Percentiles rank a stretch among this genome's conserved stretches.
These are phyloP conservation scores for Graphilbum ipis-grandicollis DNA, from an alignment of 2,329 filamentous ascomycete genomes.

Conservation along the genomic window DNA sequence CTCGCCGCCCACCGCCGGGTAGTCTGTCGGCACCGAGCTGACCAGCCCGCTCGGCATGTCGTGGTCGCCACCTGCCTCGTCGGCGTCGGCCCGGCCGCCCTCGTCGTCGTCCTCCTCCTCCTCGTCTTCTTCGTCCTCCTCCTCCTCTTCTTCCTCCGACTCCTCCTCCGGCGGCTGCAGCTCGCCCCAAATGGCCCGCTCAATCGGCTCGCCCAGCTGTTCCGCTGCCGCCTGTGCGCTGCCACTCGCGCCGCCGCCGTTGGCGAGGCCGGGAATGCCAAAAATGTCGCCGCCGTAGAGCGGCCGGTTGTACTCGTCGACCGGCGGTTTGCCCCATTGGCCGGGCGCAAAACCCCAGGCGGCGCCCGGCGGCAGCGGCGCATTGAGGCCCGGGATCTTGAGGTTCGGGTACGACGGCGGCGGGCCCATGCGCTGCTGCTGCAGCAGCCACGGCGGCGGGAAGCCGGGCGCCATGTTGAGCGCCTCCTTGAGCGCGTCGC, in stretches of 20 bases:
- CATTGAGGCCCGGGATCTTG: constrained; percentile 87
- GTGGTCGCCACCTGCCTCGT: constrained; percentile 51
- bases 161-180: constrained; percentile 66
- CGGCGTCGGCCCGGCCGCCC: constrained; percentile 44
- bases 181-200: constrained; percentile 83
- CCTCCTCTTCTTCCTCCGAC: constrained; percentile 48
- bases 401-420: constrained; percentile 91
- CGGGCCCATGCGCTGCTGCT: constrained; percentile 84
- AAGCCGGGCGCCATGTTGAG: constrained; percentile 85
- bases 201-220: constrained; percentile 57
- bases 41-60: constrained; percentile 70
- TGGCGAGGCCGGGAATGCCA: no score
- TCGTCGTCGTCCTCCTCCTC: constrained; percentile 24
- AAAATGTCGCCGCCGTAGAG: constrained; percentile 92
- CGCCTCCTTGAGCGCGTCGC: constrained; percentile 77
- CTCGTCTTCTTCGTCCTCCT: constrained; percentile 37
- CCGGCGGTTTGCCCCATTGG: constrained; percentile 88
- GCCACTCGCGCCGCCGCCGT: constrained; percentile 17
- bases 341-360: constrained; percentile 92
- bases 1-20: constrained; percentile 46
- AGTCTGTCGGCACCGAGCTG: constrained; percentile 68
- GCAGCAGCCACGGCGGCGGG: constrained; percentile 92
- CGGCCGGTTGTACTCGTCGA: constrained; percentile 83
- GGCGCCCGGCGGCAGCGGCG: constrained; percentile 73
- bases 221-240: constrained; percentile 18